A percentile compares a stretch with the other conserved stretches of the same genome.
These are phyloP conservation scores for Datisca glomerata DNA, from an alignment of 306 rosid species.

Conservation along the genomic window DNA sequence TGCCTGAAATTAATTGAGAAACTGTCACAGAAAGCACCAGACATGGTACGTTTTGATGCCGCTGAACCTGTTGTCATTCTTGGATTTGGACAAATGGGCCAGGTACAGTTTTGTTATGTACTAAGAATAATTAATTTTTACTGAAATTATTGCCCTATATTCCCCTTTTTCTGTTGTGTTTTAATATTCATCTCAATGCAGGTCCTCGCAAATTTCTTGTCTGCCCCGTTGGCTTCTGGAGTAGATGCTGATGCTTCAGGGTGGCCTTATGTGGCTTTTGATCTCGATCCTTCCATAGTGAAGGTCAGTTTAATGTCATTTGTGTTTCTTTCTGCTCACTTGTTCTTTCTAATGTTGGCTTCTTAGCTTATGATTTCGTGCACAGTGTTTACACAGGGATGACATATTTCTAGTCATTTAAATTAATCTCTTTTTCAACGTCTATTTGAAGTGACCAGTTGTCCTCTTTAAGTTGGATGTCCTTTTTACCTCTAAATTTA, in stretches of 20 bases:
- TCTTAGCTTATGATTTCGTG: neutral
- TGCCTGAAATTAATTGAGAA: no score
- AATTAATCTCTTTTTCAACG: neutral
- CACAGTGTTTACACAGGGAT: no score
- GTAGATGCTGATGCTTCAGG: slow-evolving; percentile 44
- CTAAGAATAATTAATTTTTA: slow-evolving; percentile 10
- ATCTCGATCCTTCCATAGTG: slow-evolving; percentile 73
- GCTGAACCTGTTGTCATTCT: slow-evolving; percentile 86
- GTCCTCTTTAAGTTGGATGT: no score
- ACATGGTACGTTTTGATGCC: slow-evolving; percentile 40
- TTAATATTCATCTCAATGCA: slow-evolving; percentile 23
- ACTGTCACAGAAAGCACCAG: slow-evolving; percentile 43
- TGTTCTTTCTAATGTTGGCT: neutral
- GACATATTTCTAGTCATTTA: neutral
- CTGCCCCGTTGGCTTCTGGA: slow-evolving; percentile 71
- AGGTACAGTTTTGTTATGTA: slow-evolving; percentile 40
- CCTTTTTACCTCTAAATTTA: slow-evolving; percentile 6
- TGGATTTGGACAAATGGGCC: slow-evolving; percentile 99
- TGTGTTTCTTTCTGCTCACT: neutral
- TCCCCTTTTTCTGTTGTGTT: slow-evolving; percentile 6
- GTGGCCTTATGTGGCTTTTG: slow-evolving; percentile 79
- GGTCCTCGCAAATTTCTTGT: slow-evolving; percentile 94
- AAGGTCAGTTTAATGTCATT: slow-evolving; percentile 40
- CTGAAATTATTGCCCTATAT: slow-evolving; percentile 3
- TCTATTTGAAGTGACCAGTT: neutral